Conservation (phyloP, 768 basidiomycete species). For the Mycena vulgaris region DNA sequence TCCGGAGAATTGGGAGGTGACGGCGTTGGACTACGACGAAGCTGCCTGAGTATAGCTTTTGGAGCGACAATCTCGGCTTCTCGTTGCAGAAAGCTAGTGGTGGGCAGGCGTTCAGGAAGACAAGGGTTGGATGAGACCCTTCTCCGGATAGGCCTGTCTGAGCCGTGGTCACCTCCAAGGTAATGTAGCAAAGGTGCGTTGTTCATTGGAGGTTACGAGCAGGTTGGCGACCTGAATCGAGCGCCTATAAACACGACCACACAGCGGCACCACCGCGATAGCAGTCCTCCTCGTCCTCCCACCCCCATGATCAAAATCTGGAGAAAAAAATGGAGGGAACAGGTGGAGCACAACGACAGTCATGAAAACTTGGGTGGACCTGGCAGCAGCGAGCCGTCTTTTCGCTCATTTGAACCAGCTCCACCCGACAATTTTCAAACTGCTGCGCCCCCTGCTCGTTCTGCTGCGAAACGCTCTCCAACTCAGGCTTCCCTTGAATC, state of each 20-base stretch:
- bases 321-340: slow-evolving; percentile 65
- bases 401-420: slow-evolving; percentile 38
- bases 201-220: slow-evolving; percentile 60
- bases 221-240: too few relatives aligned
- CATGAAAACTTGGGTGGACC: slow-evolving; percentile 48
- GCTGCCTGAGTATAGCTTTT: slow-evolving; percentile 68
- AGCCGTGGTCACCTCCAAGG: slow-evolving; percentile 50
- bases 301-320: slow-evolving; percentile 64
- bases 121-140: slow-evolving; percentile 66
- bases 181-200: slow-evolving; percentile 59
- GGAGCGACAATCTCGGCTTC: slow-evolving; percentile 77
- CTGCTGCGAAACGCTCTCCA: slow-evolving; percentile 32
- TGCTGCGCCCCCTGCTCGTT: slow-evolving; percentile 12
- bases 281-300: background rate
- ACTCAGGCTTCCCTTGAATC: slow-evolving; percentile 22
- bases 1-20: slow-evolving; percentile 43
- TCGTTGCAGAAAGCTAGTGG: slow-evolving; percentile 70
- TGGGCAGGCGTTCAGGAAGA: slow-evolving; percentile 79
- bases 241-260: background rate
- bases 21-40: slow-evolving; percentile 62
- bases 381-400: slow-evolving; percentile 44
- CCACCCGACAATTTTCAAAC: slow-evolving; percentile 32
- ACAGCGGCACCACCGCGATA: too few relatives aligned
- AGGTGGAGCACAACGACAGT: slow-evolving; percentile 37
- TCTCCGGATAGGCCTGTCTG: slow-evolving; percentile 44